These are phyloP conservation scores for Hypoxylon sp. DNA, from an alignment of 2,329 filamentous ascomycete species.

Conservation along the genomic window DNA sequence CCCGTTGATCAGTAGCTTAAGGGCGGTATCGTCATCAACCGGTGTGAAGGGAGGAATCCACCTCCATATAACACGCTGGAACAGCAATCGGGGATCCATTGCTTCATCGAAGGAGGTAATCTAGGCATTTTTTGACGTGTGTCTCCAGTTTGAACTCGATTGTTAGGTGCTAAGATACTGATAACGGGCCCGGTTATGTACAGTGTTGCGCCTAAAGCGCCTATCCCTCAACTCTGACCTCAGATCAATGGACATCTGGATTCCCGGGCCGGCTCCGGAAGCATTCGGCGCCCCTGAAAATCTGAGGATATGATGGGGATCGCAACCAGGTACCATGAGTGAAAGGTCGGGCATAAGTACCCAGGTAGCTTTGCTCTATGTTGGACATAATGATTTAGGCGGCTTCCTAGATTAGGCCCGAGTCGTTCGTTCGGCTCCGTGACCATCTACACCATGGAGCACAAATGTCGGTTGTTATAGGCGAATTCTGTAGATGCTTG, in stretches of 20 bases:
- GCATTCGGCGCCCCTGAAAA: constrained; percentile 4
- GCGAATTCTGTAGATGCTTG: constrained; percentile 15
- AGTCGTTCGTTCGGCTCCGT: constrained; percentile 4
- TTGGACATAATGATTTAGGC: neutral
- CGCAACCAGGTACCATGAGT: neutral
- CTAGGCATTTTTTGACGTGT: neutral
- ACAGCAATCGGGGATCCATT: neutral
- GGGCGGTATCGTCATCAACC: neutral
- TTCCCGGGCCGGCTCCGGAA: constrained; percentile 14
- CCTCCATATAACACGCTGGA: neutral
- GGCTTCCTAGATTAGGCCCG: neutral
- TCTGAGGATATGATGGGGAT: neutral
- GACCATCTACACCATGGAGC: constrained; percentile 2
- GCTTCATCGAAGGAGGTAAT: neutral
- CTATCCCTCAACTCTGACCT: neutral
- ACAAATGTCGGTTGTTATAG: constrained; percentile 9
- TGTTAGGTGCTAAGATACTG: neutral
- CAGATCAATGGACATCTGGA: constrained; percentile 3
- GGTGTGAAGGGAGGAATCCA: constrained; percentile 5
- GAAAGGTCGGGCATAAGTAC: neutral
- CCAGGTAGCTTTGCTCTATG: no score
- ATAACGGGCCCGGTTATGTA: neutral
- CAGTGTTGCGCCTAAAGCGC: neutral
- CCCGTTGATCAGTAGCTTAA: constrained; percentile 4
- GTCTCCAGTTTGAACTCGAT: neutral